A percentile compares a stretch with the other conserved stretches of the same genome.
Evolutionary conservation across 2,329 filamentous ascomycete genomes (phyloP).

Genomic region (Xylariaceae sp.): DNA sequence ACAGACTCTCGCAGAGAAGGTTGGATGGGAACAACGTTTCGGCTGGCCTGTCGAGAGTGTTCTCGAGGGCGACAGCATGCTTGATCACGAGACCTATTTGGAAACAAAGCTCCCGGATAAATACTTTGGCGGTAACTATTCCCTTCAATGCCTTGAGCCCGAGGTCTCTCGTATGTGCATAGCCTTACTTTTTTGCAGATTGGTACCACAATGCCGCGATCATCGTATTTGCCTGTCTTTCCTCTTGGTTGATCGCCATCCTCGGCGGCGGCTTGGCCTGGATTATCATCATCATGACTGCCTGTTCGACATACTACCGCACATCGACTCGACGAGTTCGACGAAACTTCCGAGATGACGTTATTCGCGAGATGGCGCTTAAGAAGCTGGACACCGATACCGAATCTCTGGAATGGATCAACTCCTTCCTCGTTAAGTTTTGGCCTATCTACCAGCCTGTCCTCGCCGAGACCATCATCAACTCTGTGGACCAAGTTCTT

Average conservation of each 20-base stretch:
- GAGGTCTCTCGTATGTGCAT: neutral
- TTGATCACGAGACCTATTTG: slow-evolving; percentile 84
- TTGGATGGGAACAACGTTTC: slow-evolving; percentile 87
- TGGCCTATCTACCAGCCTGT: slow-evolving; percentile 98
- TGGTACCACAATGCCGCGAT: slow-evolving; percentile 98
- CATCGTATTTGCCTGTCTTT: slow-evolving; percentile 85
- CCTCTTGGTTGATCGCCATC: slow-evolving; percentile 83
- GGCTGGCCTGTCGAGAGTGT: slow-evolving; percentile 59
- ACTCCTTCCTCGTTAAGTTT: slow-evolving; percentile 96
- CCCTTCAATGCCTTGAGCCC: slow-evolving; percentile 7
- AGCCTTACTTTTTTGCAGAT: slow-evolving; percentile 46
- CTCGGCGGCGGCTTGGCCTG: slow-evolving; percentile 88
- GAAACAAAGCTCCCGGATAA: slow-evolving; percentile 81
- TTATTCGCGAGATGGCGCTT: slow-evolving; percentile 83
- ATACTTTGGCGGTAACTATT: slow-evolving; percentile 72
- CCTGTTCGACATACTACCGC: slow-evolving; percentile 91
- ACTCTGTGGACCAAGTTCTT: slow-evolving; percentile 90
- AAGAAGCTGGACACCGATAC: slow-evolving; percentile 82
- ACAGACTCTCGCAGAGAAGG: slow-evolving; percentile 49
- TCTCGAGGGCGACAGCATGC: slow-evolving; percentile 59
- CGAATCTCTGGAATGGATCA: slow-evolving; percentile 97
- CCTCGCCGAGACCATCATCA: slow-evolving; percentile 84
- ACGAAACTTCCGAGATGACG: slow-evolving; percentile 92
- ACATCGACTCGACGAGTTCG: slow-evolving; percentile 91
- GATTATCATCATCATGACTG: slow-evolving; percentile 88